These are phyloP conservation scores for Lipomyces anomalus DNA, from an alignment of 805 yeast species.

Conservation along the genomic window DNA sequence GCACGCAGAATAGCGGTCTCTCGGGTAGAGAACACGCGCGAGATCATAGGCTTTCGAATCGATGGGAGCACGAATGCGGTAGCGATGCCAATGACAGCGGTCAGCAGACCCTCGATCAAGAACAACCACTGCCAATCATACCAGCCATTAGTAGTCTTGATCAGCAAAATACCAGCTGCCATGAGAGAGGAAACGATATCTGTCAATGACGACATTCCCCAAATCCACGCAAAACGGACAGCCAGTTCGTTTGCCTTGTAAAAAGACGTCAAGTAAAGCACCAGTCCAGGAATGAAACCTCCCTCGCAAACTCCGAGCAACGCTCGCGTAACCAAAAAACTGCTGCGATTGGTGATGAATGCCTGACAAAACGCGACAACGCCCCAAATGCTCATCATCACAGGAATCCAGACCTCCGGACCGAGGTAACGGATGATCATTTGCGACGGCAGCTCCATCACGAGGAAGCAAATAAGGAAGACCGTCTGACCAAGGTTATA, in stretches of 20 bases:
- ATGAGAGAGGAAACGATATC: conserved; percentile 43
- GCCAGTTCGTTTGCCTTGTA: conserved; percentile 56
- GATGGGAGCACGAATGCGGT: conserved; percentile 35
- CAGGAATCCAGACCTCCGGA: conserved; percentile 55
- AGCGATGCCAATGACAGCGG: conserved; percentile 48
- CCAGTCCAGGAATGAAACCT: conserved; percentile 62
- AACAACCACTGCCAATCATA: conserved; percentile 65
- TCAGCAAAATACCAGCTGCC: conserved; percentile 50
- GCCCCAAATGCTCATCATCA: conserved; percentile 49
- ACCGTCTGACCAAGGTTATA: conserved; percentile 55
- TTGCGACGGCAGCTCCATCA: conserved; percentile 40
- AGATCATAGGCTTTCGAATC: conserved; percentile 11
- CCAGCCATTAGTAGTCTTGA: conserved; percentile 29
- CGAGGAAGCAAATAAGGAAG: conserved; percentile 40
- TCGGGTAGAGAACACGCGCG: conserved; percentile 15
- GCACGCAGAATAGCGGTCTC: conserved; percentile 22
- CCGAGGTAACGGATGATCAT: conserved; percentile 53
- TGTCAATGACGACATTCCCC: conserved; percentile 50
- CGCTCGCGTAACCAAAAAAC: conserved; percentile 44
- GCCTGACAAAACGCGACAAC: conserved; percentile 50
- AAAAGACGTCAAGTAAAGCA: conserved; percentile 61
- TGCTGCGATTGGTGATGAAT: conserved; percentile 34
- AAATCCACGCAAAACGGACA: conserved; percentile 53
- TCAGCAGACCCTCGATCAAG: conserved; percentile 50
- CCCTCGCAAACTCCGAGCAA: conserved; percentile 58